phyloP scores from a whole-genome alignment of 257 asterid species.

The Solanum pennellii region DNA sequence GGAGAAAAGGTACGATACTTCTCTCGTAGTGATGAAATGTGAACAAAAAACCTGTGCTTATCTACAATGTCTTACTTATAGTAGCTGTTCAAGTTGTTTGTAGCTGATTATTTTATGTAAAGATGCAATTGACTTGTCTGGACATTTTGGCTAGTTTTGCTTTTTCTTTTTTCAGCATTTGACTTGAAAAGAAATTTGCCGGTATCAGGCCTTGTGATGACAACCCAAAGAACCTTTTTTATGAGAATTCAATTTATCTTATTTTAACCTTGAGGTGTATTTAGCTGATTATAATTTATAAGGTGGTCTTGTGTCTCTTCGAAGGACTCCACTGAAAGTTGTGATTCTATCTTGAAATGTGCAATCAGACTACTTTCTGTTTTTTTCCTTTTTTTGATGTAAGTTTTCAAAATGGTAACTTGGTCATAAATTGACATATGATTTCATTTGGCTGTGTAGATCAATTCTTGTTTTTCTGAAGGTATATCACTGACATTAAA shows the following conservation, averaged over 20 bases:
- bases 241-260: background rate
- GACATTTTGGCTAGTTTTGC: background rate
- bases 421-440: background rate
- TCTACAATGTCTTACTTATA: background rate
- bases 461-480: background rate
- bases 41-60: background rate
- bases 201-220: background rate
- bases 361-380: background rate
- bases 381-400: background rate
- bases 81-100: background rate
- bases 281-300: background rate
- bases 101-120: background rate
- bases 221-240: background rate
- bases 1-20: slow-evolving; percentile 69
- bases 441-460: background rate
- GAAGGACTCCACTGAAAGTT: background rate
- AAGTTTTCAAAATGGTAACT: background rate
- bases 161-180: background rate
- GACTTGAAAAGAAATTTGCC: background rate
- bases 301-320: background rate
- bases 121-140: background rate
- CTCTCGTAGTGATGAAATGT: background rate
- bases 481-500: background rate
- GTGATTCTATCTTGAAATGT: background rate
- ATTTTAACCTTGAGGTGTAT: background rate